A percentile compares a stretch with the other conserved stretches of the same genome.
phyloP scores from a whole-genome alignment of 2,329 filamentous ascomycete species.

The Exophiala viscosa region DNA sequence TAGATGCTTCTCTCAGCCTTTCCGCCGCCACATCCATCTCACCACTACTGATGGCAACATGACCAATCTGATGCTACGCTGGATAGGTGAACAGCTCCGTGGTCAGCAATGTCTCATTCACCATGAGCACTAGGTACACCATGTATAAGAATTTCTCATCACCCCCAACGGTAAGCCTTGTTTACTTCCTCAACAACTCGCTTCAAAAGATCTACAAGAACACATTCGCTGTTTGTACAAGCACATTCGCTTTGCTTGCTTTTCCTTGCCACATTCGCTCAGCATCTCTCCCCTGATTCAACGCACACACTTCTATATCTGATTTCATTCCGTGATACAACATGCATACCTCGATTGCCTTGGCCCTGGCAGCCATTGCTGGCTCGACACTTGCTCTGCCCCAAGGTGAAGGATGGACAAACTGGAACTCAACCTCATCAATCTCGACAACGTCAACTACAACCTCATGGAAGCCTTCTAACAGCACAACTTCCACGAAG shows the following conservation, averaged over 20 bases:
- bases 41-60: constrained; percentile 2
- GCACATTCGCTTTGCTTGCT: background rate
- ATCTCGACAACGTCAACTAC: constrained; percentile 2
- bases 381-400: constrained; percentile 27
- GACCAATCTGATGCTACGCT: background rate
- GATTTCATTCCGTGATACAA: constrained; percentile 1
- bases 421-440: constrained; percentile 10
- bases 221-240: constrained; percentile 10
- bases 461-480: too few relatives aligned
- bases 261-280: constrained; percentile 3
- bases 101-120: constrained; percentile 15
- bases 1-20: background rate
- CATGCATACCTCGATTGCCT: constrained; percentile 18
- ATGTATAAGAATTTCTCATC: constrained; percentile 16
- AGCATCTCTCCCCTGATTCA: background rate
- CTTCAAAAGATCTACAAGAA: constrained; percentile 1
- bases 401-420: constrained; percentile 13
- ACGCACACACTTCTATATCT: background rate
- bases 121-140: background rate
- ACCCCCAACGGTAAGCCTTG: constrained; percentile 1
- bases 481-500: too few relatives aligned
- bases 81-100: background rate
- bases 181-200: constrained; percentile 8
- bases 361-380: constrained; percentile 25
- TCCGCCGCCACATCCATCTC: constrained; percentile 1